Base-by-base conservation (phyloP, 2,329 filamentous ascomycete species). In the Tricladium varicosporioides region DNA sequence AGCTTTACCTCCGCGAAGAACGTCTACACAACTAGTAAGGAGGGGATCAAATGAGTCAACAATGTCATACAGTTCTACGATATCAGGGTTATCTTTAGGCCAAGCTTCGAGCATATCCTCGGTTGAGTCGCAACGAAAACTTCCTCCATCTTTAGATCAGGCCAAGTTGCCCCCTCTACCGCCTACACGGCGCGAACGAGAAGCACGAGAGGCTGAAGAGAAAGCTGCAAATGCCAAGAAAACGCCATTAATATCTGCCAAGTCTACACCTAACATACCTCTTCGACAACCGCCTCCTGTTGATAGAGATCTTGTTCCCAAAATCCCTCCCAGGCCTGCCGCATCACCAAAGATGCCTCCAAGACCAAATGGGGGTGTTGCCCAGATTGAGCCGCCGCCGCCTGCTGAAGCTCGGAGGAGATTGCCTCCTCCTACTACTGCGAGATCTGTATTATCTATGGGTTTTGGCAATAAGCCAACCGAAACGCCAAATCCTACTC, bases 41-140 rank as follows among this genome's bases (percentile, higher is more conserved):
- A 76, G 83, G 19, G 80, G 76, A 49, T 87, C 84, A 15, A 79
- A 79, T 44, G 80, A 83, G 0, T 87, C 84, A 2, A 81, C 82
- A 31, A 65, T 78, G 11, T 86, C 83, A 2, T 73, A 80, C 56
- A 72, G 77, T 42, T 86, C 83, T 5, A 75, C 75, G 10, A 66
- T 81, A 14, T 86, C 84, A 3, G 77, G 75, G 1, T 67, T 80
- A 18, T 85, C 82, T 1, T 61, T 81, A 44, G 76, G 64, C 31
- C 61, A 73, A 2, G 66, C 76, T 8, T 81, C 81, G 1, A 74
- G 73, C 18, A 77, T 79, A 48, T 72, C 74, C 8, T 79, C 80
- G 1, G 70, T 71, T 10, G 61, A 69, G 1, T 60, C 70, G 3
- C 63, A 73, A n/a, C 60, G 82, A 58, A 83, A 78, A 53, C 68